Evolutionary conservation across 2,329 filamentous ascomycete genomes (phyloP).

Genomic region (Nannizziopsis barbatae): DNA sequence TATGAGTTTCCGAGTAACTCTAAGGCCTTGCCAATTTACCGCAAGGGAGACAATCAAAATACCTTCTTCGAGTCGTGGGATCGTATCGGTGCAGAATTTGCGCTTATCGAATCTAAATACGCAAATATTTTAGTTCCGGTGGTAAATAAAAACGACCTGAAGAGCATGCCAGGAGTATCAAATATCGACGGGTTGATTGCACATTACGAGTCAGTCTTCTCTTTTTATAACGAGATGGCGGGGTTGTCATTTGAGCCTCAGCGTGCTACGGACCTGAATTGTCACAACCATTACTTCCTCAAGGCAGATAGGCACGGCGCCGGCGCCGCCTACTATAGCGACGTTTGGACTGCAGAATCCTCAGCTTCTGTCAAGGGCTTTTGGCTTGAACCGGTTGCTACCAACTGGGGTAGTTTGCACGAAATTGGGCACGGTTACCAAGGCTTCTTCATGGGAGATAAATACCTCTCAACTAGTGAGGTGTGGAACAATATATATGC

Average conservation of each 20-base stretch:
- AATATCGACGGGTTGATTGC: background rate
- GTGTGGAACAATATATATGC: background rate
- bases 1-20: background rate
- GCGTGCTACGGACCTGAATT: background rate
- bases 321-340: background rate
- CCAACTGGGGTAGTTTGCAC: background rate
- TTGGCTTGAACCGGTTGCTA: background rate
- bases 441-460: background rate
- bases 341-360: background rate
- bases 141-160: background rate
- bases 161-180: background rate
- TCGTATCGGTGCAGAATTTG: background rate
- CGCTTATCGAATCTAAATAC: background rate
- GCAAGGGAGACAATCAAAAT: background rate
- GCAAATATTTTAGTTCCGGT: background rate
- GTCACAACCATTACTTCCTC: conserved; percentile 1
- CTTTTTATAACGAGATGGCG: background rate
- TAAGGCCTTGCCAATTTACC: background rate
- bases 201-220: background rate
- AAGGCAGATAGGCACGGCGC: background rate
- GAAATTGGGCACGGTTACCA: background rate
- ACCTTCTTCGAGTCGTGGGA: background rate
- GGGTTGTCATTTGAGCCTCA: background rate
- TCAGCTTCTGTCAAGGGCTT: background rate
- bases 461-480: background rate